phyloP scores from a whole-genome alignment of 768 basidiomycete species.

The Macrolepiota dolichaula region DNA sequence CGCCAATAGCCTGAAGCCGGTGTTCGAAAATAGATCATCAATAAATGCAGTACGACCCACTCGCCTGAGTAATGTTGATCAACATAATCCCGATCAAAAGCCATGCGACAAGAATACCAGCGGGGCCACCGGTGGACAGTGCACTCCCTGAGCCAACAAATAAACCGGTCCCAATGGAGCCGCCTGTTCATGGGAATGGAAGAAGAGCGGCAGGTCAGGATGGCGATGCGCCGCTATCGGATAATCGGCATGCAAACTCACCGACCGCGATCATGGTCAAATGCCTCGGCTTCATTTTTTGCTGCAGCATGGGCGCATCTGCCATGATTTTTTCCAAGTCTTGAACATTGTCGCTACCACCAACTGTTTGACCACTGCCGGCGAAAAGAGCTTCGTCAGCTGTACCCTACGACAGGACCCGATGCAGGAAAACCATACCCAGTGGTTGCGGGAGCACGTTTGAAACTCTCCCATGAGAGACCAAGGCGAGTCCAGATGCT shows the following conservation, averaged over 20 bases:
- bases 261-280: constrained; percentile 47
- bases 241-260: constrained; percentile 19
- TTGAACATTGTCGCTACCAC: constrained; percentile 29
- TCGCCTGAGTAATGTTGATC: constrained; percentile 44
- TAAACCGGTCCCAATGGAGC: constrained; percentile 47
- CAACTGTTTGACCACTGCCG: constrained; percentile 34
- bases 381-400: neutral
- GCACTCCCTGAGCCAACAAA: constrained; percentile 45
- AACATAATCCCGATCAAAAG: constrained; percentile 44
- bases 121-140: constrained; percentile 37
- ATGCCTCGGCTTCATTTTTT: constrained; percentile 47
- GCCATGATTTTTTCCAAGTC: constrained; percentile 33
- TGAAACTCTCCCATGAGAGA: constrained; percentile 40
- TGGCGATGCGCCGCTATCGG: too few species aligned
- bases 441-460: constrained; percentile 43
- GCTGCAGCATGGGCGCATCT: constrained; percentile 43
- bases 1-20: constrained; percentile 36
- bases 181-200: constrained; percentile 25
- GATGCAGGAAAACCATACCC: constrained; percentile 28
- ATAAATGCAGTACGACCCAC: constrained; percentile 13
- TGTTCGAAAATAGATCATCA: neutral
- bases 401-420: neutral
- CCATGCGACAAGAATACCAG: constrained; percentile 42
- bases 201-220: neutral
- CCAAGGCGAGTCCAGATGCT: constrained; percentile 42